Conservation (phyloP, 2,329 filamentous ascomycete genomes). For the Sclerotinia glacialis region DNA sequence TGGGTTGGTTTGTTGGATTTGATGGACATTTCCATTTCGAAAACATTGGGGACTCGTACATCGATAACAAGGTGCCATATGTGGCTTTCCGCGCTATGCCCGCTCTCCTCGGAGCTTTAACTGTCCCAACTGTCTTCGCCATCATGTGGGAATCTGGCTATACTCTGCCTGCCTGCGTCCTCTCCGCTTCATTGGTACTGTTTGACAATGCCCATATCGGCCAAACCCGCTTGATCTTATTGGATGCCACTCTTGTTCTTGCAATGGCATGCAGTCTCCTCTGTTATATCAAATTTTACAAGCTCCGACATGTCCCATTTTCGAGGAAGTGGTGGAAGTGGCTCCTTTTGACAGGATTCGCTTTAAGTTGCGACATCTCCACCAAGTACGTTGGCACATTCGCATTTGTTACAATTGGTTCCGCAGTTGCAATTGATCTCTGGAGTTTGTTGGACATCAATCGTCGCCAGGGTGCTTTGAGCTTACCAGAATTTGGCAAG, state of each 20-base stretch:
- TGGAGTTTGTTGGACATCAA: slow-evolving; percentile 94
- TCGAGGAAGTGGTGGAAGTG: slow-evolving; percentile 99
- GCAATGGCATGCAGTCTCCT: slow-evolving; percentile 95
- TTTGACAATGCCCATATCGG: slow-evolving; percentile 98
- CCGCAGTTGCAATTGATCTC: slow-evolving; percentile 87
- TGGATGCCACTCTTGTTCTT: slow-evolving; percentile 90
- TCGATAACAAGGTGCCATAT: slow-evolving; percentile 94
- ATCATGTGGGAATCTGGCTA: slow-evolving; percentile 99
- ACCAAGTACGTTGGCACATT: slow-evolving; percentile 97
- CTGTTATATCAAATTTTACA: slow-evolving; percentile 97
- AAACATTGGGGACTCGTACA: slow-evolving; percentile 98
- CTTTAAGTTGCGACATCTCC: slow-evolving; percentile 94
- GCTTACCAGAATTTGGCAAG: slow-evolving; percentile 75
- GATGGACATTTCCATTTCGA: slow-evolving; percentile 98
- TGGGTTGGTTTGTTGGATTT: slow-evolving; percentile 97
- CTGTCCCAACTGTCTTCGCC: slow-evolving; percentile 87
- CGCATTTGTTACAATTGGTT: slow-evolving; percentile 94
- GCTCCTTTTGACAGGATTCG: slow-evolving; percentile 91
- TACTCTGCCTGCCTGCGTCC: slow-evolving; percentile 84
- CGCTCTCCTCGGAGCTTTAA: slow-evolving; percentile 85
- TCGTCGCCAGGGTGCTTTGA: slow-evolving; percentile 76
- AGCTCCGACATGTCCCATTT: slow-evolving; percentile 84
- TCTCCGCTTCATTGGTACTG: slow-evolving; percentile 81
- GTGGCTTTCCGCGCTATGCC: slow-evolving; percentile 93
- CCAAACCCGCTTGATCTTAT: slow-evolving; percentile 89